Conservation (phyloP, 495 filamentous ascomycete genomes). For the Endocarpon pusillum region DNA sequence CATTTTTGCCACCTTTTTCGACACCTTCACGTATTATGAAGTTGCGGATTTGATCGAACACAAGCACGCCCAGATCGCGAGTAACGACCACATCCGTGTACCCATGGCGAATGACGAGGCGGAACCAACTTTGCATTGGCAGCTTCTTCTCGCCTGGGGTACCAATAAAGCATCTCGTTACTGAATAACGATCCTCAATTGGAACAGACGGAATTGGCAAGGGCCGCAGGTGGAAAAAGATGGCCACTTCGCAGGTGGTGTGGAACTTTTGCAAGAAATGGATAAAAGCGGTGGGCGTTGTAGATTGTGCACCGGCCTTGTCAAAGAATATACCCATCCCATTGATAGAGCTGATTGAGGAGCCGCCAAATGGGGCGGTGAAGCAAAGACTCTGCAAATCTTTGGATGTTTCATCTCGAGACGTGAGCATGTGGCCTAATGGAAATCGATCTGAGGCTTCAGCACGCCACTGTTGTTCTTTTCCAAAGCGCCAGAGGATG, state of each 20-base stretch:
- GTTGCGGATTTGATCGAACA: slow-evolving; percentile 40
- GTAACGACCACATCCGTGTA: slow-evolving; percentile 53
- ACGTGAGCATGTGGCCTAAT: slow-evolving; percentile 23
- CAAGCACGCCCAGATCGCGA: slow-evolving; percentile 37
- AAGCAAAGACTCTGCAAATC: slow-evolving; percentile 9
- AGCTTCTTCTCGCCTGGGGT: neutral
- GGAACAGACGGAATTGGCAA: slow-evolving; percentile 25
- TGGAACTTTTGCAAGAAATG: slow-evolving; percentile 48
- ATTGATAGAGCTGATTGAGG: slow-evolving; percentile 23
- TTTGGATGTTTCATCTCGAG: neutral
- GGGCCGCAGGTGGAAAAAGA: slow-evolving; percentile 48
- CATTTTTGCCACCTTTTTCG: neutral
- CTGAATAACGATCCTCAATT: slow-evolving; percentile 29
- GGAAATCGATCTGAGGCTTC: slow-evolving; percentile 37
- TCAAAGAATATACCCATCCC: slow-evolving; percentile 52
- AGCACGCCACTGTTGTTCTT: slow-evolving; percentile 47
- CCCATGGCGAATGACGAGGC: slow-evolving; percentile 49
- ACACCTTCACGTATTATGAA: slow-evolving; percentile 21
- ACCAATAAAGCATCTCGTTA: slow-evolving; percentile 17
- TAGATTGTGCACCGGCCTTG: slow-evolving; percentile 33
- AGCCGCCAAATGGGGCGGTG: slow-evolving; percentile 26
- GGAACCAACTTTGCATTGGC: slow-evolving; percentile 40
- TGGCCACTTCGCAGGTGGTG: slow-evolving; percentile 34
- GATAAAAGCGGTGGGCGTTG: slow-evolving; percentile 40
- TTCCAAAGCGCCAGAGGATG: slow-evolving; percentile 52